Percentiles rank a stretch among this genome's conserved stretches.
Evolutionary conservation across 257 asterid genomes (phyloP).

Genomic region (Hygrophila difformis): DNA sequence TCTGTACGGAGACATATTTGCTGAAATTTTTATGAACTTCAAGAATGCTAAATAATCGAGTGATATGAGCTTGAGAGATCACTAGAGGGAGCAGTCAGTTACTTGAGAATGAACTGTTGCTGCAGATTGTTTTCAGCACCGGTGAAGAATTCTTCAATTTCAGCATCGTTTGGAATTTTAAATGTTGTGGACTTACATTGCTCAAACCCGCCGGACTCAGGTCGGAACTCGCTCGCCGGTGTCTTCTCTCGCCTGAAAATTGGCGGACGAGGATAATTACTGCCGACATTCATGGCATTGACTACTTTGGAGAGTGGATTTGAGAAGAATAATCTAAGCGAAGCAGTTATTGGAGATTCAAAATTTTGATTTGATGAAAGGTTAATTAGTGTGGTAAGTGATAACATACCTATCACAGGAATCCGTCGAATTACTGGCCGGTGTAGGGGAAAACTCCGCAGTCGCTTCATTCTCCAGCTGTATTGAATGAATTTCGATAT

Average conservation of each 20-base stretch:
- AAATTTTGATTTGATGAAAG: slow-evolving; percentile 35
- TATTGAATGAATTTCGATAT: too few species aligned
- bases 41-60: neutral
- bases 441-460: slow-evolving; percentile 20
- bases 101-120: slow-evolving; percentile 40
- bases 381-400: slow-evolving; percentile 9
- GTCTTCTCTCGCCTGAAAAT: slow-evolving; percentile 31
- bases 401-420: slow-evolving; percentile 29
- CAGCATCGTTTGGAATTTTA: slow-evolving; percentile 40
- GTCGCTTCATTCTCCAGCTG: slow-evolving; percentile 29
- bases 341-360: slow-evolving; percentile 17
- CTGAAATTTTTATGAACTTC: too few species aligned
- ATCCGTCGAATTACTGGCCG: slow-evolving; percentile 27
- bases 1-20: slow-evolving; percentile 22
- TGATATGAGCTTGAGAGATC: too few species aligned
- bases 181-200: slow-evolving; percentile 18
- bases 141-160: slow-evolving; percentile 50
- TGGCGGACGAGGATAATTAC: slow-evolving; percentile 1
- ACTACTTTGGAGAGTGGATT: neutral
- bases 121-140: slow-evolving; percentile 42
- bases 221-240: slow-evolving; percentile 24
- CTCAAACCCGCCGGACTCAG: slow-evolving; percentile 30
- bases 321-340: too few species aligned
- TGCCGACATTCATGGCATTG: slow-evolving; percentile 8
- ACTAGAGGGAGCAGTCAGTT: slow-evolving; percentile 1